phyloP scores from a whole-genome alignment of 805 yeast species.

The Kuraishia molischiana region DNA sequence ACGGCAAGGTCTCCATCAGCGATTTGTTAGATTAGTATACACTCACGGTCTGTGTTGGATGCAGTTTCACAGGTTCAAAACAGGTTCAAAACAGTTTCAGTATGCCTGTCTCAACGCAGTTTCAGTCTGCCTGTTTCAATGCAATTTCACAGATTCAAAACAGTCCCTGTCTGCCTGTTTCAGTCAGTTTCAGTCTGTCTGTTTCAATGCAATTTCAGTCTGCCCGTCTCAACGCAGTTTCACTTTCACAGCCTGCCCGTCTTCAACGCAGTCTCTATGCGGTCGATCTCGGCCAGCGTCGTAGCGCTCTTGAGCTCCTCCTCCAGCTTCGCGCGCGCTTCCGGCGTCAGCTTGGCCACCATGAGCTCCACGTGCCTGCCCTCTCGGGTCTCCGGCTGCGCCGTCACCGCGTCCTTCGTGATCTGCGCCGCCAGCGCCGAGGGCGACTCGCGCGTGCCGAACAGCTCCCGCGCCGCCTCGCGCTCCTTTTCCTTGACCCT shows the following conservation, averaged over 20 bases:
- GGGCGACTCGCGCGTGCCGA: slow-evolving; percentile 23
- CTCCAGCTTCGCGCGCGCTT: slow-evolving; percentile 42
- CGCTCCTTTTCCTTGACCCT: slow-evolving; percentile 52
- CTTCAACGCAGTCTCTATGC: slow-evolving; percentile 48
- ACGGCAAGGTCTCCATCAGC: neutral
- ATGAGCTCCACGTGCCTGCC: slow-evolving; percentile 6
- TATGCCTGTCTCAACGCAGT: no score
- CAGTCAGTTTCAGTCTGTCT: neutral
- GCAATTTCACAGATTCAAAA: neutral
- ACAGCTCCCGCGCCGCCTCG: slow-evolving; percentile 29
- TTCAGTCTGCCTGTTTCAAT: no score
- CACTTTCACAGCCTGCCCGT: slow-evolving; percentile 16
- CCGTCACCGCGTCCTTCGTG: slow-evolving; percentile 5
- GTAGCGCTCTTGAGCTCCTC: slow-evolving; percentile 51
- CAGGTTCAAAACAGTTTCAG: no score
- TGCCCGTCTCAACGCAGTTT: no score
- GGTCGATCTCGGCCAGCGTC: slow-evolving; percentile 64
- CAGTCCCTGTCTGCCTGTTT: neutral
- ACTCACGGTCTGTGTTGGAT: no score
- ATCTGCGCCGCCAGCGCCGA: slow-evolving; percentile 21
- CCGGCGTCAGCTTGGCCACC: slow-evolving; percentile 38
- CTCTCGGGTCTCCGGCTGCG: slow-evolving; percentile 7
- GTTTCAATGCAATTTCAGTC: neutral
- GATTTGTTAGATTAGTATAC: neutral
- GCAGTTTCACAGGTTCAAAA: no score